phyloP scores from a whole-genome alignment of 2,329 filamentous ascomycete genomes.

The Cladophialophora chaetospira region DNA sequence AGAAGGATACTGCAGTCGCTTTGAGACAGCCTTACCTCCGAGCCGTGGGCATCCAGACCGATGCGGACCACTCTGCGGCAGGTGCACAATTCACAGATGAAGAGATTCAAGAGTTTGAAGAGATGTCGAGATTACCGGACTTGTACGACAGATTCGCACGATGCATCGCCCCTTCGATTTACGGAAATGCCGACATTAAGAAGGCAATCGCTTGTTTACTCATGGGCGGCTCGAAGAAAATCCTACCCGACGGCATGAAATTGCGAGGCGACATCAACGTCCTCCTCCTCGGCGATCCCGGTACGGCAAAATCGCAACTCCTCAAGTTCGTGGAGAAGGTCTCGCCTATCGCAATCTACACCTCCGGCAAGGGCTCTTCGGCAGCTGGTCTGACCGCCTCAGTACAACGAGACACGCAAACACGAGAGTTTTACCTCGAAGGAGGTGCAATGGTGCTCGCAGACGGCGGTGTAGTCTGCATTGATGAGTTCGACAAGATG shows the following conservation, averaged over 20 bases:
- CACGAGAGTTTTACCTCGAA: conserved; percentile 95
- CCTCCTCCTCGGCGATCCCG: conserved; percentile 90
- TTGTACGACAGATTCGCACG: conserved; percentile 88
- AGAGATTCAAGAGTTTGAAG: conserved; percentile 93
- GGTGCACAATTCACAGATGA: conserved; percentile 87
- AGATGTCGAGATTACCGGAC: conserved; percentile 86
- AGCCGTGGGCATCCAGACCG: conserved; percentile 87
- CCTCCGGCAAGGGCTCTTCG: conserved; percentile 95
- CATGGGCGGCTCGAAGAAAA: conserved; percentile 95
- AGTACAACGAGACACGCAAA: conserved; percentile 88
- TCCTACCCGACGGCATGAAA: conserved; percentile 95
- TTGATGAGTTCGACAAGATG: conserved; percentile 99
- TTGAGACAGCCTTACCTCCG: conserved; percentile 94
- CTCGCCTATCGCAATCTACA: conserved; percentile 96
- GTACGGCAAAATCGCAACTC: conserved; percentile 96
- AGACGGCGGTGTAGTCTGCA: conserved; percentile 95
- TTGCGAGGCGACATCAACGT: conserved; percentile 98
- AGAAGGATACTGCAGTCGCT: conserved; percentile 78
- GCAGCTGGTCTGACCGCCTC: conserved; percentile 96
- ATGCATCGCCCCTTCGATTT: conserved; percentile 96
- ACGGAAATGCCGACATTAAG: conserved; percentile 94
- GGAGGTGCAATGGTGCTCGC: conserved; percentile 98
- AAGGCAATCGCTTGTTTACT: conserved; percentile 94
- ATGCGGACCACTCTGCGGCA: conserved; percentile 85
- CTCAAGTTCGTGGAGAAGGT: conserved; percentile 97